Conservation (phyloP, 306 rosid genomes). For the Luffa aegyptiaca region DNA sequence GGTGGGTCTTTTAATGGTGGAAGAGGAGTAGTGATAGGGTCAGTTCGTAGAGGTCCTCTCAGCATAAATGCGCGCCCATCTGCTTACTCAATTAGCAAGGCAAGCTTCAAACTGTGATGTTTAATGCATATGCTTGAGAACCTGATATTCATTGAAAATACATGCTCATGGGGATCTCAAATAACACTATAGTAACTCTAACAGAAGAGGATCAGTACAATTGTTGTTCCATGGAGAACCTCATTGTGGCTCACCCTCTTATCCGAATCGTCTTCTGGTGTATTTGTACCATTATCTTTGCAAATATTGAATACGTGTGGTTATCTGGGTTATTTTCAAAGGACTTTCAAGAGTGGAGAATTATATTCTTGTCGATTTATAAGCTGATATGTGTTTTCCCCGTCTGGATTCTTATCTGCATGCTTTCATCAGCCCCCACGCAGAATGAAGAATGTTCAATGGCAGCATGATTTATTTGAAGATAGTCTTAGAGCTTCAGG, state of each 20-base stretch:
- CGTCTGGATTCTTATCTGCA: constrained; percentile 65
- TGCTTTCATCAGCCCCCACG: constrained; percentile 85
- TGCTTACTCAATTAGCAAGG: constrained; percentile 87
- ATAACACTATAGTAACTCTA: constrained; percentile 5
- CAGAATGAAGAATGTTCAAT: constrained; percentile 74
- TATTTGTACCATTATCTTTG: constrained; percentile 36
- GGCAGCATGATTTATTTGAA: constrained; percentile 88
- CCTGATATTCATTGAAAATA: constrained; percentile 32
- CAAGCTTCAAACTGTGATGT: constrained; percentile 84
- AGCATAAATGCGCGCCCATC: constrained; percentile 52
- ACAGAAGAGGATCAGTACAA: constrained; percentile 34
- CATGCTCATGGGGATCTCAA: constrained; percentile 10
- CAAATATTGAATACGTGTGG: constrained; percentile 49
- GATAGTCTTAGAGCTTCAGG: constrained; percentile 98
- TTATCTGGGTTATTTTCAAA: constrained; percentile 59
- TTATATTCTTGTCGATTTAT: constrained; percentile 58
- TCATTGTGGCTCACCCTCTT: constrained; percentile 47
- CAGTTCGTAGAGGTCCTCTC: constrained; percentile 69
- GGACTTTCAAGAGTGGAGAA: constrained; percentile 79
- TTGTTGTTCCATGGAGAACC: constrained; percentile 61
- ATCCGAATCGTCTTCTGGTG: constrained; percentile 32
- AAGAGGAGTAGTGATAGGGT: constrained; percentile 45
- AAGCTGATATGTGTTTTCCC: constrained; percentile 74
- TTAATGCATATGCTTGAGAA: constrained; percentile 65
- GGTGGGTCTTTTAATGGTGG: constrained; percentile 43